Conservation (phyloP, 441 rosid genomes). For the Aquilaria agallochum region DNA sequence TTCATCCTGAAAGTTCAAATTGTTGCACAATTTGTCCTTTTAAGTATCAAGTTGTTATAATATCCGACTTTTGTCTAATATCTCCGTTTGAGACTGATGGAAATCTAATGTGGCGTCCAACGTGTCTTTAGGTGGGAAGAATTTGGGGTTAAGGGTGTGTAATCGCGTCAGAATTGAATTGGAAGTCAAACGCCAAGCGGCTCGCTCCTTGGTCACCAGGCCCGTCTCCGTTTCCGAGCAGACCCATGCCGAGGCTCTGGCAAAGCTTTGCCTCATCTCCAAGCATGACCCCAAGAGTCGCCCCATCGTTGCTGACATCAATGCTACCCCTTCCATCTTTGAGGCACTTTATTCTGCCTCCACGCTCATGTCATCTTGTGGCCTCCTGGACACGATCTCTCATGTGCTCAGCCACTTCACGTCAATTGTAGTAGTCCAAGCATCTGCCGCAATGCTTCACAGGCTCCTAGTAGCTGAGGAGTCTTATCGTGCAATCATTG, state of each 20-base stretch:
- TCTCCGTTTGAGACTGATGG: no score
- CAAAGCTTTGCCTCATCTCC: conserved; percentile 72
- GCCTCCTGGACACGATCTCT: conserved; percentile 78
- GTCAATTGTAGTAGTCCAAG: conserved; percentile 64
- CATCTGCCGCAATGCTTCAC: conserved; percentile 73
- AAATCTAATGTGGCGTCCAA: no score
- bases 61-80: no score
- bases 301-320: conserved; percentile 56
- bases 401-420: conserved; percentile 68
- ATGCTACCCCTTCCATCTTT: conserved; percentile 72
- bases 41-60: no score
- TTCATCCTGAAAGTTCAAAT: no score
- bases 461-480: conserved; percentile 69
- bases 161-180: conserved; percentile 4
- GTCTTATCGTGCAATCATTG: conserved; percentile 73
- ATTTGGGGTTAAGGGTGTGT: no score
- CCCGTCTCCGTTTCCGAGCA: conserved; percentile 80
- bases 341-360: conserved; percentile 77
- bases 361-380: conserved; percentile 73
- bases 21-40: no score
- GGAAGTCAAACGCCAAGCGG: conserved; percentile 76
- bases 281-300: conserved; percentile 78
- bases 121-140: no score
- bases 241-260: conserved; percentile 57
- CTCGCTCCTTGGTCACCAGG: conserved; percentile 50